These are phyloP conservation scores for Alternaria dauci DNA, from an alignment of 2,329 filamentous ascomycete genomes.

Conservation along the genomic window DNA sequence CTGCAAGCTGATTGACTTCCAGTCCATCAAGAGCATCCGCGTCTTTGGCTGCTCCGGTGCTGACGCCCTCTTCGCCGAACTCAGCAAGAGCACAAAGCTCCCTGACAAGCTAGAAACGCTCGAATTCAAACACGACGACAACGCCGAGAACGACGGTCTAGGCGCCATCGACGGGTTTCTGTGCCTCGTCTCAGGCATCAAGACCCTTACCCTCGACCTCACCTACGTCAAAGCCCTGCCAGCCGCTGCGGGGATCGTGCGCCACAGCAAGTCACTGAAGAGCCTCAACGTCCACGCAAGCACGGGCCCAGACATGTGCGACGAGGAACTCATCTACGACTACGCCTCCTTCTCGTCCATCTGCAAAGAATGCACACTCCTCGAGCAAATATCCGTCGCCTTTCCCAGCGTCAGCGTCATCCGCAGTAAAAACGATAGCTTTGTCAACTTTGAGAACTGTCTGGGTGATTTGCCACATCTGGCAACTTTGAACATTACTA, in stretches of 20 bases:
- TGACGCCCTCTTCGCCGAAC: slow-evolving; percentile 57
- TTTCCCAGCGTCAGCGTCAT: slow-evolving; percentile 57
- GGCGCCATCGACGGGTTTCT: slow-evolving; percentile 59
- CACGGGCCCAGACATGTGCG: slow-evolving; percentile 43
- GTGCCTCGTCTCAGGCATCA: slow-evolving; percentile 56
- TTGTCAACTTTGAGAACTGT: slow-evolving; percentile 54
- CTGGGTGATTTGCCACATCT: slow-evolving; percentile 52
- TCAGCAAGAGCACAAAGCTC: slow-evolving; percentile 56
- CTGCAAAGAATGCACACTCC: slow-evolving; percentile 53
- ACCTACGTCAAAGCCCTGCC: slow-evolving; percentile 54
- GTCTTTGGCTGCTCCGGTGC: slow-evolving; percentile 57
- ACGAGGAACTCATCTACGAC: slow-evolving; percentile 57
- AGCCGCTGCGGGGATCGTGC: slow-evolving; percentile 52
- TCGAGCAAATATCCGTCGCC: slow-evolving; percentile 59
- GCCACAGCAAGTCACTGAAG: slow-evolving; percentile 58
- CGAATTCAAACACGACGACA: slow-evolving; percentile 59
- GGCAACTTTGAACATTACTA: slow-evolving; percentile 58
- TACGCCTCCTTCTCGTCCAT: slow-evolving; percentile 56
- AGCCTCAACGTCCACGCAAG: slow-evolving; percentile 56
- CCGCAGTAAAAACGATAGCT: slow-evolving; percentile 53
- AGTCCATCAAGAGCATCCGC: slow-evolving; percentile 53
- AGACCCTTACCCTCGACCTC: slow-evolving; percentile 56
- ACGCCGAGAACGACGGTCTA: slow-evolving; percentile 57
- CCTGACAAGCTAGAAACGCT: slow-evolving; percentile 56
- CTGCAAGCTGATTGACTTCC: slow-evolving; percentile 58